A percentile compares a stretch with the other conserved stretches of the same genome.
These are phyloP conservation scores for Hapsidospora chrysogenum DNA, from an alignment of 495 filamentous ascomycete genomes.

Conservation along the genomic window DNA sequence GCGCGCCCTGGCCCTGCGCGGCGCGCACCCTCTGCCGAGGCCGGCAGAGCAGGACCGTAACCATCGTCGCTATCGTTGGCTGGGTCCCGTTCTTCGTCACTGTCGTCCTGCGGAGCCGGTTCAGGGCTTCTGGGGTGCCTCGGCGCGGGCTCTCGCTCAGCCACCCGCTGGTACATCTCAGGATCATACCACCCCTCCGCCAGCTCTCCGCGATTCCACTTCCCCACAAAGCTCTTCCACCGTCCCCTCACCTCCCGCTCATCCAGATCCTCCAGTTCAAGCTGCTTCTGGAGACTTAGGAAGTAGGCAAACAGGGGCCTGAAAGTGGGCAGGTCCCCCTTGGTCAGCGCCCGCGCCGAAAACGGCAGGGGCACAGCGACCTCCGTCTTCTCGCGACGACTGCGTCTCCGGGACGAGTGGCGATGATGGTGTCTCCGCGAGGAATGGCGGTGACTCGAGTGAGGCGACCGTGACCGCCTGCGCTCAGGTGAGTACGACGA, in stretches of 20 bases:
- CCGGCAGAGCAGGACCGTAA: conserved; percentile 57
- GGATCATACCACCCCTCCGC: conserved; percentile 92
- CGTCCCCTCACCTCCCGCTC: conserved; percentile 60
- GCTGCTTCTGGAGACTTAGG: conserved; percentile 74
- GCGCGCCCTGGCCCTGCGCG: too few relatives aligned
- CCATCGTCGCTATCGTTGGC: conserved; percentile 43
- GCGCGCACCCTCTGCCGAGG: conserved; percentile 8
- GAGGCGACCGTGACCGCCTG: not conserved
- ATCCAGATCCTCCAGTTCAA: conserved; percentile 43
- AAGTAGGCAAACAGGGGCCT: conserved; percentile 69
- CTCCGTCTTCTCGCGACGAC: not conserved
- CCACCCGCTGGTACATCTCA: conserved; percentile 36
- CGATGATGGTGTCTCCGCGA: conserved; percentile 10
- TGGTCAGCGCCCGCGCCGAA: conserved; percentile 43
- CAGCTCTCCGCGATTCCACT: conserved; percentile 92
- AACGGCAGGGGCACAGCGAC: conserved; percentile 38
- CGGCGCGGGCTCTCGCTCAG: conserved; percentile 5
- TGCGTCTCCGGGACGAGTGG: conserved; percentile 1
- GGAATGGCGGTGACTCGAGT: conserved; percentile 5
- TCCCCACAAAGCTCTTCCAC: conserved; percentile 84
- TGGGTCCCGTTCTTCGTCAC: conserved; percentile 21
- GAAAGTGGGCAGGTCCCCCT: conserved; percentile 44
- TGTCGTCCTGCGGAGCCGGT: conserved; percentile 2
- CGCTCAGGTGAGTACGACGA: not conserved
- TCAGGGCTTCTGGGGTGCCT: not conserved